Percentiles rank a stretch among this genome's conserved stretches.
Conservation (phyloP, 352 stramenopile species). For the Phytophthora brassicae region DNA sequence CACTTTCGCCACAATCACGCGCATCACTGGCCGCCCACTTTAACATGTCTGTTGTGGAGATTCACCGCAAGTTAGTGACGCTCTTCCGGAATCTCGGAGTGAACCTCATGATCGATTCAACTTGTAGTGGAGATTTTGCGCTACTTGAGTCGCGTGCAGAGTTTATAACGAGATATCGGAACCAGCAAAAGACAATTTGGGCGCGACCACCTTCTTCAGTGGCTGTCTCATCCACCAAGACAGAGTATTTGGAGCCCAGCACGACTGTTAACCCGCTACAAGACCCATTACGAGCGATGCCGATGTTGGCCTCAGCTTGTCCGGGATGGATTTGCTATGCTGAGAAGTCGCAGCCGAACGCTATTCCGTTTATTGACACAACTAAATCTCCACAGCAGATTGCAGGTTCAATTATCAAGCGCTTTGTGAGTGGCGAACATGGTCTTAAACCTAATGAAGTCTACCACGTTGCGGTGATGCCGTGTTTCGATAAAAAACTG, state of each 20-base stretch:
- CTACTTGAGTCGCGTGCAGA: constrained; percentile 93
- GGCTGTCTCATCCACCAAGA: constrained; percentile 64
- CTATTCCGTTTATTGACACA: constrained; percentile 94
- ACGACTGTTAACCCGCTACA: constrained; percentile 56
- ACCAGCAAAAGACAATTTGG: constrained; percentile 77
- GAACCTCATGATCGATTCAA: constrained; percentile 92
- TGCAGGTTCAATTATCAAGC: constrained; percentile 82
- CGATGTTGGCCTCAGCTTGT: constrained; percentile 95
- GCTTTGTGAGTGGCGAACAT: constrained; percentile 68
- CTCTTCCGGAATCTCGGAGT: constrained; percentile 85
- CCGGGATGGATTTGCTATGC: constrained; percentile 98
- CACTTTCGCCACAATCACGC: constrained; percentile 86
- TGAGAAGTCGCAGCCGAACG: constrained; percentile 95
- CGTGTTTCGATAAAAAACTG: constrained; percentile 99
- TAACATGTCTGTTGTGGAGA: constrained; percentile 52
- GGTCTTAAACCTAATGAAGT: constrained; percentile 60
- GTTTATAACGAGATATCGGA: constrained; percentile 83
- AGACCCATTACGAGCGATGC: constrained; percentile 71
- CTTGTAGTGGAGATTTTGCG: constrained; percentile 89
- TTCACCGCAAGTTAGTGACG: constrained; percentile 79
- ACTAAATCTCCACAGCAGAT: constrained; percentile 97
- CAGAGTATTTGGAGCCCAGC: constrained; percentile 65
- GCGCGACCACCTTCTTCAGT: constrained; percentile 67
- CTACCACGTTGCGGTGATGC: constrained; percentile 97
- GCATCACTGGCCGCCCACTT: constrained; percentile 88